Base-by-base conservation (phyloP, 176 grass and related monocot species). In the Ananas comosus region DNA sequence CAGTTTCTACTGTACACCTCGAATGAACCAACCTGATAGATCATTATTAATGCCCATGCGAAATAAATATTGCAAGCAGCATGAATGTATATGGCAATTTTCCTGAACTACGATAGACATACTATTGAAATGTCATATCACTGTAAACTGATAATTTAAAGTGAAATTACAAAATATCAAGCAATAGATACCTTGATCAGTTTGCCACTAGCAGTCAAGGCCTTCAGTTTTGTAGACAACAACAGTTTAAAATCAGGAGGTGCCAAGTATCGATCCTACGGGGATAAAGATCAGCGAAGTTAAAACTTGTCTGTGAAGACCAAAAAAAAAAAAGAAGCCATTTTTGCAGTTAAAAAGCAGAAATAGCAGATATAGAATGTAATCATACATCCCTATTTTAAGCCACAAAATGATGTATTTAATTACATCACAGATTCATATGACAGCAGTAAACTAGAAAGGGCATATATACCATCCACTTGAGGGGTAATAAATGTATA, bases 141-240 rank as follows among this genome's bases (percentile, higher is more conserved):
- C 17, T 0, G 10, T 59, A 59, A 59, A 17, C 4, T 21, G 19
- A 59, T 21, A 6, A 18, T 59, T 42, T 17, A 59, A 9, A 17
- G 56, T 61, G n/a, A 18, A 21, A 18, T 61, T 21, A 61, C 17
- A 10, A 57, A 59, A 17, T 59, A 59, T 13, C n/a, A 17, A 59
- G 10, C 12, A 50, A 53, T 56, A 42, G n/a, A 51, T 74, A 96
- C 93, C 88, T 92, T 96, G 48, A 83, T 77, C 50, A 96, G 79
- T 72, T 82, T 96, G 75, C 83, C 88, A 51, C 74, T 70, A 75
- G 78, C 53, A 56, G 83, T 83, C 49, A 96, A 69, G 61, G 66
- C 66, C 79, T 85, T 96, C 70, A 92, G 71, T 85, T 96, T 89
- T 63, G 76, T 61, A 74, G 81, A 83, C 66, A 96, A 79, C 71